phyloP scores from a whole-genome alignment of 2,329 filamentous ascomycete genomes.

The Penicillium italicum region DNA sequence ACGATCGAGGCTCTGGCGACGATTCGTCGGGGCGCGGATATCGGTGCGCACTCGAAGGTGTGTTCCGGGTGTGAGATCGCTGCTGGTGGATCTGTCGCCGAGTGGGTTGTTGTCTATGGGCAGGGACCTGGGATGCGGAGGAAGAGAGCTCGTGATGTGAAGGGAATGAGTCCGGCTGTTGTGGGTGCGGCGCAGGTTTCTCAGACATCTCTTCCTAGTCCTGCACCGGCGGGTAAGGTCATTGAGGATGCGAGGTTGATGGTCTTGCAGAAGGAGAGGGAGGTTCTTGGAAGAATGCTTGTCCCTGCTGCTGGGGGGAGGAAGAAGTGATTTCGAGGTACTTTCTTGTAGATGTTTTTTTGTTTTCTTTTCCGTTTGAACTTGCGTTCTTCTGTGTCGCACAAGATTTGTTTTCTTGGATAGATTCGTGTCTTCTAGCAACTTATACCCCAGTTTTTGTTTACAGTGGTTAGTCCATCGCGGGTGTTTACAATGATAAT shows the following conservation, averaged over 20 bases:
- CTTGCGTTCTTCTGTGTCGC: neutral
- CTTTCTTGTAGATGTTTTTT: neutral
- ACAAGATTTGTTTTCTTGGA: neutral
- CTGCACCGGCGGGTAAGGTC: constrained; percentile 53
- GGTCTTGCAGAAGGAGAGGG: constrained; percentile 64
- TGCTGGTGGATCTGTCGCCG: constrained; percentile 57
- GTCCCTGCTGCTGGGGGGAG: constrained; percentile 27
- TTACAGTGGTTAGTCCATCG: neutral
- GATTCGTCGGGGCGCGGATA: constrained; percentile 32
- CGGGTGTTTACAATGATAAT: neutral
- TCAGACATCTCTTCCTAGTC: constrained; percentile 16
- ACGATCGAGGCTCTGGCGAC: constrained; percentile 47
- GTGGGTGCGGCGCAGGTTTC: constrained; percentile 16
- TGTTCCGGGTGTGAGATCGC: constrained; percentile 60
- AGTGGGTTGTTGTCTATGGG: constrained; percentile 68
- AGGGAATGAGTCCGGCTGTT: constrained; percentile 15
- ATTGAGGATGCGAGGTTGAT: constrained; percentile 61
- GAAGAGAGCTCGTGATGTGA: constrained; percentile 37
- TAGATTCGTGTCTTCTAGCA: neutral
- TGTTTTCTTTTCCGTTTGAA: too few relatives aligned
- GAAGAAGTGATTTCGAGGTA: constrained; percentile 25
- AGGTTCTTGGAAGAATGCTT: constrained; percentile 64
- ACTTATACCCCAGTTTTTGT: constrained; percentile 1
- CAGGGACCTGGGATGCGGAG: constrained; percentile 49
- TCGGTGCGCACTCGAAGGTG: constrained; percentile 63